A percentile compares a stretch with the other conserved stretches of the same genome.
These are phyloP conservation scores for Auricularia auricula-judae DNA, from an alignment of 768 basidiomycete genomes.

Conservation along the genomic window DNA sequence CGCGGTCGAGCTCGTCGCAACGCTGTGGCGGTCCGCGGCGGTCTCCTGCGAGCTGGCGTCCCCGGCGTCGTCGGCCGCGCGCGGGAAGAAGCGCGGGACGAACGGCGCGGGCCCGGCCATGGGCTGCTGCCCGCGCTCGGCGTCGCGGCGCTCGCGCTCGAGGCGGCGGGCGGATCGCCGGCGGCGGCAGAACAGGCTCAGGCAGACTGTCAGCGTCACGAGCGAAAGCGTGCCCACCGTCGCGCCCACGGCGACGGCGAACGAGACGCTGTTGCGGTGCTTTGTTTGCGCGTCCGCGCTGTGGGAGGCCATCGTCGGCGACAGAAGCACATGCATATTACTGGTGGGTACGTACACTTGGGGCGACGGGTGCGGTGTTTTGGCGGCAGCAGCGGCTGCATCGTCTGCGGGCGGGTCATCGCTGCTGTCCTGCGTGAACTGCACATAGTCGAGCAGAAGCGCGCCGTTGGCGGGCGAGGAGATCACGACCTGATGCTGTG, in stretches of 20 bases:
- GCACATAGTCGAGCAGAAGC: conserved; percentile 38
- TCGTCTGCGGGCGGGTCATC: conserved; percentile 7
- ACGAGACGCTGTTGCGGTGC: conserved; percentile 28
- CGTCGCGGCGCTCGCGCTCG: conserved; percentile 25
- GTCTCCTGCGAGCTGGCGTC: neutral
- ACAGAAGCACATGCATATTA: neutral
- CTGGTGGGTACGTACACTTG: conserved; percentile 21
- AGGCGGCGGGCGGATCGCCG: conserved; percentile 25
- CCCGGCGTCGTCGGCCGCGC: conserved; percentile 18
- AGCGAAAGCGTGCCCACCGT: conserved; percentile 39
- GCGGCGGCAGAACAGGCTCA: conserved; percentile 41
- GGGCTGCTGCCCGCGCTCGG: conserved; percentile 16
- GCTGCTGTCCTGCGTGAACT: conserved; percentile 23
- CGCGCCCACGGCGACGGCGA: conserved; percentile 43
- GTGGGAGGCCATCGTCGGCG: neutral
- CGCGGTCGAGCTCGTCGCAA: too few species aligned
- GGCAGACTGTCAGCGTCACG: conserved; percentile 35
- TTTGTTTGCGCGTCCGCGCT: conserved; percentile 6
- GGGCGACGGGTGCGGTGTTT: conserved; percentile 2
- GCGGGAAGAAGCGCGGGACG: conserved; percentile 48
- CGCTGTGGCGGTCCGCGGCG: too few species aligned
- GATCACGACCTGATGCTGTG: conserved; percentile 31
- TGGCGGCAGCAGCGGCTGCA: conserved; percentile 5
- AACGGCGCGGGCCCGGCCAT: conserved; percentile 40
- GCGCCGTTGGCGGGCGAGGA: conserved; percentile 33